phyloP scores from a whole-genome alignment of 1,284 basidiomycete species.

The Puccinia coronata region DNA sequence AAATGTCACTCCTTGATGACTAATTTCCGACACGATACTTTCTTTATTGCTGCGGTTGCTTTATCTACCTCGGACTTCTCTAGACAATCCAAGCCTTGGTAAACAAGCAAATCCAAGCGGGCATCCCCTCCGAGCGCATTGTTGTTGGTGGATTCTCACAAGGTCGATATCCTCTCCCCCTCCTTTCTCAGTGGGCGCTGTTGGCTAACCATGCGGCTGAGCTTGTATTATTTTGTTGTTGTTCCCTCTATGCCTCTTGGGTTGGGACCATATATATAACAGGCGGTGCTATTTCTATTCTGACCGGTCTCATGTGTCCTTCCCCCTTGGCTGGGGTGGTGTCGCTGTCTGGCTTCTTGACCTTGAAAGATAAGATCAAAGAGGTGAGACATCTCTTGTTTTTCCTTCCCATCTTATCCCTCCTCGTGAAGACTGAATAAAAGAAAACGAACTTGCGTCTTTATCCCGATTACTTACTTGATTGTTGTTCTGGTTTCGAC shows the following conservation, averaged over 20 bases:
- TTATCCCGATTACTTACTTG: neutral
- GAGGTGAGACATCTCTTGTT: neutral
- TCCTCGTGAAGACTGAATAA: too few species aligned
- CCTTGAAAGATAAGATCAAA: slow-evolving; percentile 34
- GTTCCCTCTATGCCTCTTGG: neutral
- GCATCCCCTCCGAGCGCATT: slow-evolving; percentile 31
- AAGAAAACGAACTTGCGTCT: neutral
- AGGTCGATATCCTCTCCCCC: neutral
- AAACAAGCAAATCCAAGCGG: slow-evolving; percentile 22
- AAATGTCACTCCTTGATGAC: too few species aligned
- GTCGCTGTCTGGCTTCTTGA: slow-evolving; percentile 32
- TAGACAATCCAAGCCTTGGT: slow-evolving; percentile 27
- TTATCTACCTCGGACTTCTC: neutral
- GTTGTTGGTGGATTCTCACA: slow-evolving; percentile 45
- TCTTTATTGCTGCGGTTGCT: neutral
- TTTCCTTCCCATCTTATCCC: neutral
- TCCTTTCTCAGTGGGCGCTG: neutral
- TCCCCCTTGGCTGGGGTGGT: slow-evolving; percentile 25
- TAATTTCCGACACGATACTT: neutral
- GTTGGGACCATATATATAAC: neutral
- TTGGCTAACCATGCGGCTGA: neutral
- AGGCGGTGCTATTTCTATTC: slow-evolving; percentile 33
- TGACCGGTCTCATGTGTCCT: slow-evolving; percentile 34
- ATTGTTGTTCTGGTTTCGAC: too few species aligned
- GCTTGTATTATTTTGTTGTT: neutral